These are phyloP conservation scores for Penicillium ucsense DNA, from an alignment of 495 filamentous ascomycete genomes.

Conservation along the genomic window DNA sequence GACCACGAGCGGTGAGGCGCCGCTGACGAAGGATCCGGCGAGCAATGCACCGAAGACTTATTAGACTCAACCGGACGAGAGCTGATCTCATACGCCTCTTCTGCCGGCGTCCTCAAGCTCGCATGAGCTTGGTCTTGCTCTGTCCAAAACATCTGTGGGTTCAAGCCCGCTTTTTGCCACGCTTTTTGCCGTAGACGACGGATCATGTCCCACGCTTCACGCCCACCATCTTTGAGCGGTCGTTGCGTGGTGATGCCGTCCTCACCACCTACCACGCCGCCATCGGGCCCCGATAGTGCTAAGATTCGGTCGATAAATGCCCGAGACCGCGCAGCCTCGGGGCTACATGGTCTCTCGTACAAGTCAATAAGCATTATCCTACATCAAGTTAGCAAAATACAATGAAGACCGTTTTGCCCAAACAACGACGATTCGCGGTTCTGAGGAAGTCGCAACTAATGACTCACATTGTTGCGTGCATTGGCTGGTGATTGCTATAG, in stretches of 20 bases:
- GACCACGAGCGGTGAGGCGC: background rate
- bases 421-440: background rate
- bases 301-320: slow-evolving; percentile 45
- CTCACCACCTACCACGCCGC: slow-evolving; percentile 41
- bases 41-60: slow-evolving; percentile 3
- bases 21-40: background rate
- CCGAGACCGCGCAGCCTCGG: slow-evolving; percentile 38
- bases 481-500: slow-evolving; percentile 41
- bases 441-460: background rate
- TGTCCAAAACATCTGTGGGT: slow-evolving; percentile 38
- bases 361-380: slow-evolving; percentile 49
- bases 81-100: slow-evolving; percentile 6
- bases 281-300: slow-evolving; percentile 42
- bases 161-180: slow-evolving; percentile 40
- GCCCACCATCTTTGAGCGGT: slow-evolving; percentile 42
- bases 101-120: slow-evolving; percentile 19
- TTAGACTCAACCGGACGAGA: slow-evolving; percentile 6
- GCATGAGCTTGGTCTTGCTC: slow-evolving; percentile 38
- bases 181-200: slow-evolving; percentile 41
- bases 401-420: background rate
- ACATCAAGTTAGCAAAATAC: background rate
- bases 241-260: slow-evolving; percentile 38
- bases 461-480: slow-evolving; percentile 43
- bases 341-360: slow-evolving; percentile 40
- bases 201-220: slow-evolving; percentile 48